Base-by-base conservation (phyloP, 2,329 filamentous ascomycete species). In the Thielaviopsis musarum region DNA sequence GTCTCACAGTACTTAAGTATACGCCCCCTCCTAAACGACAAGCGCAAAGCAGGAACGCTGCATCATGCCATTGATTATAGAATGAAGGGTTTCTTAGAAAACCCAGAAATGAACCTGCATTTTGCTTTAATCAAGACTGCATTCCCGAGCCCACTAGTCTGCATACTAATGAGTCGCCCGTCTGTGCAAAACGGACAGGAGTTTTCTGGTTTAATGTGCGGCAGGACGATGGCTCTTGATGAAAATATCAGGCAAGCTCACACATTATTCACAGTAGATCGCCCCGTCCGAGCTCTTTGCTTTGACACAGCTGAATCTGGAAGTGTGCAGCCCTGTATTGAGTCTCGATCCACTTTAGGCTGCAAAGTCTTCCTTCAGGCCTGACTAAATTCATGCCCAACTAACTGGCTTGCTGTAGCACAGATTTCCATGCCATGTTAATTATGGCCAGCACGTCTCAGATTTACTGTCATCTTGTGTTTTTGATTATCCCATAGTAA, bases 351-450 rank as follows among this genome's bases (percentile, higher is more conserved):
- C 56, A 48, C 56, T 57, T 57, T 57, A 24, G 56, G 56, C 56
- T 52, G 56, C 45, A 52, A 57, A 57, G 41, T 45, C 38, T 45
- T 49, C 45, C n/a, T 49, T 2, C 45, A 12, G 6, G n/a, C n/a
- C 7, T 49, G 45, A 21, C 45, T n/a, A 34, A 30, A 51, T 57
- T 57, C 51, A 26, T 57, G 51, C 56, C 56, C 56, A 57, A 57
- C 51, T 21, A n/a, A n/a, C 38, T 45, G 1, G 38, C 34, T 38
- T 10, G 15, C 15, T 45, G 38, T 49, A 10, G 45, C n/a, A 49
- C 45, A 19, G 45, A 21, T 10, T 49, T 21, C 45, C n/a, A 19
- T 49, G 45, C 17, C 45, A 49, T n/a, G 45, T 49, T 49, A 49
- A 19, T 9, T 49, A n/a, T 21, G 6, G 45, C 45, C 9, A 49